These are phyloP conservation scores for Hortiboletus rubellus DNA, from an alignment of 1,284 basidiomycete species.

Conservation along the genomic window DNA sequence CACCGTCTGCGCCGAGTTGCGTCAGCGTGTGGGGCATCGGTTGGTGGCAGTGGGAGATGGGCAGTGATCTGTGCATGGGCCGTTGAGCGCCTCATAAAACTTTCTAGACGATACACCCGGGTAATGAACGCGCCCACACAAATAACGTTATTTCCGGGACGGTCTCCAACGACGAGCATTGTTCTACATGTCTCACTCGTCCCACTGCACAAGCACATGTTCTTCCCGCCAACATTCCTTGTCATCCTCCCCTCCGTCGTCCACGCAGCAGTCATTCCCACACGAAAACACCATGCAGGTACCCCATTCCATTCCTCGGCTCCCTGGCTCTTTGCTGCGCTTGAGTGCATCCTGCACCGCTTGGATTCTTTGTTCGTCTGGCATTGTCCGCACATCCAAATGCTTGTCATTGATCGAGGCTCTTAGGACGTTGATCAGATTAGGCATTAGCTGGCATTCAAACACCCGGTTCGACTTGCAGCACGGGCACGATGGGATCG, in stretches of 20 bases:
- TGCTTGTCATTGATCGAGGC: constrained; percentile 25
- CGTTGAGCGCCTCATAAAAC: constrained; percentile 26
- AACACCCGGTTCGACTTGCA: constrained; percentile 68
- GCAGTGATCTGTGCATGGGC: constrained; percentile 28
- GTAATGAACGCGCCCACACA: constrained; percentile 13
- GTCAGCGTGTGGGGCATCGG: constrained; percentile 30
- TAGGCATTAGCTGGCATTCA: constrained; percentile 87
- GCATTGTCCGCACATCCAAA: constrained; percentile 37
- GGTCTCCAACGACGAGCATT: constrained; percentile 9
- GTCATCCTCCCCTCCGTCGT: constrained; percentile 39
- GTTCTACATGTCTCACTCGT: constrained; percentile 36
- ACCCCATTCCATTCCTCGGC: constrained; percentile 78
- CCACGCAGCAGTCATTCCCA: constrained; percentile 63
- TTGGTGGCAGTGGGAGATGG: constrained; percentile 18
- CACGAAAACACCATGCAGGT: constrained; percentile 82
- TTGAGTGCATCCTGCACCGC: constrained; percentile 54
- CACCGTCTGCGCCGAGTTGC: constrained; percentile 15
- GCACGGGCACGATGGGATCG: constrained; percentile 55
- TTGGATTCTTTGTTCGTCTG: constrained; percentile 60
- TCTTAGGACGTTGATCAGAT: constrained; percentile 72
- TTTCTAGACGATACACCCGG: constrained; percentile 7
- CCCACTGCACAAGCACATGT: constrained; percentile 72
- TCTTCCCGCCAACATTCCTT: constrained; percentile 72
- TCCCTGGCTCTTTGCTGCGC: constrained; percentile 40
- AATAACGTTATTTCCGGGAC: constrained; percentile 24